Conservation (phyloP, 331 rosid species). For the Prunus yedoensis region DNA sequence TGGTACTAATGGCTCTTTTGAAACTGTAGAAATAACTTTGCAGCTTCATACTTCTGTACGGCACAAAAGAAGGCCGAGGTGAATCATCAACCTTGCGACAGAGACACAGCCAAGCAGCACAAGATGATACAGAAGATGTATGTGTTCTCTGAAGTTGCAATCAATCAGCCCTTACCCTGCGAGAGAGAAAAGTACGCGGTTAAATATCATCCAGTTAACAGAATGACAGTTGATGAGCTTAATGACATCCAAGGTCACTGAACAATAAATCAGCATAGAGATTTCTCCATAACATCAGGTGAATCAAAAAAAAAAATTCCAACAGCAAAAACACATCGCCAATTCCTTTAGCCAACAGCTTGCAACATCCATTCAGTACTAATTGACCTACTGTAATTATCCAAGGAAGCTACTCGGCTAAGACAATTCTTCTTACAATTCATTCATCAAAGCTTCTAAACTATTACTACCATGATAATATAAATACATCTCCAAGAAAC, state of each 20-base stretch:
- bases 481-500: neutral
- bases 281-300: neutral
- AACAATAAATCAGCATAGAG: neutral
- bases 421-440: neutral
- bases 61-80: too few species aligned
- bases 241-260: neutral
- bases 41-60: too few species aligned
- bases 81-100: too few species aligned
- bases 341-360: neutral
- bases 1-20: too few species aligned
- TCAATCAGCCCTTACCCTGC: conserved; percentile 46
- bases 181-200: neutral
- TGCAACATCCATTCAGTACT: neutral
- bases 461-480: neutral
- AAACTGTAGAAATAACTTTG: too few species aligned
- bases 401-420: neutral
- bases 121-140: conserved; percentile 9
- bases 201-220: neutral
- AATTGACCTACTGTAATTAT: neutral
- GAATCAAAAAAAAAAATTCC: neutral
- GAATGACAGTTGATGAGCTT: neutral
- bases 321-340: neutral
- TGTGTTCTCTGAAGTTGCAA: conserved; percentile 18
- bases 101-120: conserved; percentile 33
- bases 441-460: neutral